These are phyloP conservation scores for Metschnikowia sp. DNA, from an alignment of 805 yeast genomes.

Conservation along the genomic window DNA sequence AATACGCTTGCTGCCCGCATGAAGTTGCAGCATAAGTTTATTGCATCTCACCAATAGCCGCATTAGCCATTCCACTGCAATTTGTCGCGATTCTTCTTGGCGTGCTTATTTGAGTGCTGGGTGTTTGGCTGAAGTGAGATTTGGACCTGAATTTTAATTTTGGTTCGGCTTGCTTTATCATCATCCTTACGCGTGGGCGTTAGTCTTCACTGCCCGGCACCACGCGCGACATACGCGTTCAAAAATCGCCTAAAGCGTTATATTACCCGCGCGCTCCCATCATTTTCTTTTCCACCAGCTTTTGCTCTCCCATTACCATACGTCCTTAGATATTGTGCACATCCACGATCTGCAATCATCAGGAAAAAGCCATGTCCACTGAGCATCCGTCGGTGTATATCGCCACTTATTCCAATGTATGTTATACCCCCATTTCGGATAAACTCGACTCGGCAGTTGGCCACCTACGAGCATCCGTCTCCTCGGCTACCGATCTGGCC, in stretches of 20 bases:
- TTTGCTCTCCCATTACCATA: conserved; percentile 4
- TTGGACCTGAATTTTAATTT: too few relatives aligned
- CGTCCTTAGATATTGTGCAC: background rate
- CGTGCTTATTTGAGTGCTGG: too few relatives aligned
- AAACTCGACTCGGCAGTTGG: too few relatives aligned
- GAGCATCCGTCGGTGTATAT: conserved; percentile 40
- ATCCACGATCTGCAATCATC: background rate
- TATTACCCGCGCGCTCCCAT: conserved; percentile 19
- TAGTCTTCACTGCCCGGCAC: background rate
- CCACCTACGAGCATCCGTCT: background rate
- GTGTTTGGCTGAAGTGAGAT: too few relatives aligned
- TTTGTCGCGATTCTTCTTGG: too few relatives aligned
- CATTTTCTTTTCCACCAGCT: conserved; percentile 13
- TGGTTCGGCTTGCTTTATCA: too few relatives aligned
- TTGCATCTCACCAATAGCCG: too few relatives aligned
- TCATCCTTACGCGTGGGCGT: too few relatives aligned
- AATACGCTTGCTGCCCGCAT: too few relatives aligned
- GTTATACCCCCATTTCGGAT: conserved; percentile 15
- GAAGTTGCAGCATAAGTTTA: too few relatives aligned
- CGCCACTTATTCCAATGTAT: conserved; percentile 45
- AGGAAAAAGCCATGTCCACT: conserved; percentile 21
- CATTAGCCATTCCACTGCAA: too few relatives aligned
- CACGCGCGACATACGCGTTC: conserved; percentile 10
- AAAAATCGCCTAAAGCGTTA: conserved; percentile 16
- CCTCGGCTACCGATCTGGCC: too few relatives aligned